Evolutionary conservation across 2,329 filamentous ascomycete genomes (phyloP).

Genomic region (Pseudogymnoascus sp.): DNA sequence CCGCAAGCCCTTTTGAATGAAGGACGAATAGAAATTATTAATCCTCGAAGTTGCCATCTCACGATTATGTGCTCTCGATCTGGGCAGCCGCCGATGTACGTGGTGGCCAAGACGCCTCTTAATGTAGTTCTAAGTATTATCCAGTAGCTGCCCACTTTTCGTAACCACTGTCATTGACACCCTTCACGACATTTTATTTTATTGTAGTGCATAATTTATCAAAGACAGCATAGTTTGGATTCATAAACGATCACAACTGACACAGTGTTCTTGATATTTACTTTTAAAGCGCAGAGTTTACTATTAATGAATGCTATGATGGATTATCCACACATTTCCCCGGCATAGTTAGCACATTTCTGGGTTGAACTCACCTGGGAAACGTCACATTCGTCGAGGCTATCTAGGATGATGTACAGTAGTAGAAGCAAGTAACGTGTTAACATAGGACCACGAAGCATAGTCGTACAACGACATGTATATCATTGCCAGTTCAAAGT

Average conservation of each 20-base stretch:
- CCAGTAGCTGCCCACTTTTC: not conserved
- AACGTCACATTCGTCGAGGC: too few relatives aligned
- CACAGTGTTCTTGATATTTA: not conserved
- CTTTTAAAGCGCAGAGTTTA: not conserved
- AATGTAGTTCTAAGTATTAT: not conserved
- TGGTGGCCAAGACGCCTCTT: not conserved
- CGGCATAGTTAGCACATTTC: too few relatives aligned
- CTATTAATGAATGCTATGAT: not conserved
- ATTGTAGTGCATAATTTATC: not conserved
- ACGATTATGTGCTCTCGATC: not conserved
- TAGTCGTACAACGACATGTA: not conserved
- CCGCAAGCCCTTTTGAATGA: slow-evolving; percentile 6
- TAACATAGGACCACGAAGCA: too few relatives aligned
- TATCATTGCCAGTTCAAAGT: not conserved
- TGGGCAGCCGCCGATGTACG: not conserved
- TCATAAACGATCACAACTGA: not conserved
- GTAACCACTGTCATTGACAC: not conserved
- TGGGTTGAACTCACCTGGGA: too few relatives aligned
- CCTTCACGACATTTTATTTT: not conserved
- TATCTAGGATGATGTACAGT: not conserved
- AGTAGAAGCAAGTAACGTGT: too few relatives aligned
- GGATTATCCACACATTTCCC: too few relatives aligned
- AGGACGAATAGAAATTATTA: not conserved
- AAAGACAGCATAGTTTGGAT: not conserved
- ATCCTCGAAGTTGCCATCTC: not conserved